These are phyloP conservation scores for Colletotrichum ledebouriae DNA, from an alignment of 2,329 filamentous ascomycete genomes.

Conservation along the genomic window DNA sequence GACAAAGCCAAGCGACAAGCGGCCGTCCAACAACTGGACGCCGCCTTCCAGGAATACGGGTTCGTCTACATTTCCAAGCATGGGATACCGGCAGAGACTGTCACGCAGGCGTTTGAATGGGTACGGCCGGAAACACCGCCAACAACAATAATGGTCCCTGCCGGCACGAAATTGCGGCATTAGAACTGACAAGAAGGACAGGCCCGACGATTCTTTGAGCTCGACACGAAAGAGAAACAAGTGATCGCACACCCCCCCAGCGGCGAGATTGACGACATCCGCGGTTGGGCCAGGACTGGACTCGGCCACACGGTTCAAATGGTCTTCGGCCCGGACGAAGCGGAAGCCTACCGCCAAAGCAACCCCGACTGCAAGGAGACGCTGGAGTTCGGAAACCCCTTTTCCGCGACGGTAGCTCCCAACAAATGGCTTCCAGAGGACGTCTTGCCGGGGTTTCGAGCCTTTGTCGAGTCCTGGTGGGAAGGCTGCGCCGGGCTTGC, in stretches of 20 bases:
- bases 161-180: neutral
- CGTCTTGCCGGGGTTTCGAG: neutral
- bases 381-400: neutral
- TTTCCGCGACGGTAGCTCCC: neutral
- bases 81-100: neutral
- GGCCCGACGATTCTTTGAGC: neutral
- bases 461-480: neutral
- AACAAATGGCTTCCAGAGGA: neutral
- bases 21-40: neutral
- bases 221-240: neutral
- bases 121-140: neutral
- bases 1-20: neutral
- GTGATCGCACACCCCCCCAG: neutral
- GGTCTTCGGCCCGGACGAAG: neutral
- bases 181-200: neutral
- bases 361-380: neutral
- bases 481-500: neutral
- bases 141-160: too few relatives aligned
- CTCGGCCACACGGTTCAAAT: neutral
- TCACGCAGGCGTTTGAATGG: neutral
- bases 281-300: neutral
- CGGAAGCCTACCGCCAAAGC: neutral
- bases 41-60: conserved; percentile 3
- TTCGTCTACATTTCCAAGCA: neutral
- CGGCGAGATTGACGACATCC: neutral